These are phyloP conservation scores for Tausonia pullulans DNA, from an alignment of 1,284 basidiomycete species.

Conservation along the genomic window DNA sequence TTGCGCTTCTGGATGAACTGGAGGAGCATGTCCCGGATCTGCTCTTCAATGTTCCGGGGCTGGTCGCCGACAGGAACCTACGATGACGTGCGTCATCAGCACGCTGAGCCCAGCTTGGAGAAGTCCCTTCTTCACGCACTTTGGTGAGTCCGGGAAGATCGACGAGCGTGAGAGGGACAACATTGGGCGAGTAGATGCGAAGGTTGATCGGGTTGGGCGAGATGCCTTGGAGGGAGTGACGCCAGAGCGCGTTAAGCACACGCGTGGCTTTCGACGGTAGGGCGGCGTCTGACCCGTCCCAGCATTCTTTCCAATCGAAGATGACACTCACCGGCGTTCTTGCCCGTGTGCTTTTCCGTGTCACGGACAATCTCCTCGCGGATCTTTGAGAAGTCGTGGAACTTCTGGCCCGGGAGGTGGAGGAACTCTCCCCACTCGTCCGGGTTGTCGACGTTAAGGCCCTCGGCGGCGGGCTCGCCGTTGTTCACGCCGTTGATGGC, in stretches of 20 bases:
- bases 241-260: background rate
- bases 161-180: conserved; percentile 90
- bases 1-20: conserved; percentile 90
- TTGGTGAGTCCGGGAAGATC: conserved; percentile 95
- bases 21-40: conserved; percentile 91
- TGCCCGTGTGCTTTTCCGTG: conserved; percentile 95
- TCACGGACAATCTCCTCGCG: conserved; percentile 91
- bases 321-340: conserved; percentile 56
- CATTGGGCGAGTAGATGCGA: conserved; percentile 91
- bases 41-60: conserved; percentile 93
- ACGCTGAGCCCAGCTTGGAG: no score
- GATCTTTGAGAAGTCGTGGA: conserved; percentile 95
- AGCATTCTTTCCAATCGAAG: background rate
- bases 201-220: conserved; percentile 94
- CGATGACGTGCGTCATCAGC: background rate
- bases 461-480: background rate
- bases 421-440: conserved; percentile 99
- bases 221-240: conserved; percentile 46
- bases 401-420: conserved; percentile 90
- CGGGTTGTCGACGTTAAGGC: conserved; percentile 48
- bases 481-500: conserved; percentile 40
- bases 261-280: background rate
- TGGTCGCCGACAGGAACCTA: conserved; percentile 89
- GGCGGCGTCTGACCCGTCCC: background rate
- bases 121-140: conserved; percentile 25